Evolutionary conservation across 805 yeast genomes (phyloP), one percentile per base, ranked within the genome.

Genomic region (Ogataea zsoltii): DNA sequence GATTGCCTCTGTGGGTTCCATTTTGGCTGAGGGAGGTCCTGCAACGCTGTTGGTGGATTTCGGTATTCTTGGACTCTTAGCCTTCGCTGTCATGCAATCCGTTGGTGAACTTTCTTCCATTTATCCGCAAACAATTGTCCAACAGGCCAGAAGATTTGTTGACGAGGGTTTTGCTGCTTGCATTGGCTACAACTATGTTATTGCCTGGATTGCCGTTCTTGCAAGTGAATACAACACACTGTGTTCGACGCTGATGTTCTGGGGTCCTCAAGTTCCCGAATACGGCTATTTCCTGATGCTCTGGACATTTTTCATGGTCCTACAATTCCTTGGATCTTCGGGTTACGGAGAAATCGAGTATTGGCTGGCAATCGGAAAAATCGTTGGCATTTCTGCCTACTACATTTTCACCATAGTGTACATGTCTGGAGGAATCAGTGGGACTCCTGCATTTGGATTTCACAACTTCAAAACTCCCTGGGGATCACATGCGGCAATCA

Each of bases 341-440:
- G 72, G 72, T 33, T 79, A 77, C 64, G 84, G 83, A 19, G 83
- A 79, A 54, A 65, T 74, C 7, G 84, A 79, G 56, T 79, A 69
- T 53, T 69, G 78, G 71, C 59, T 79, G 18, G 82, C 82, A 0
- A 58, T 77, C 36, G 47, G 71, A 46, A 79, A 79, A 59, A 58
- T 78, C 10, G 56, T 67, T 9, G 50, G 50, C 2, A 36, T 46
- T 5, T 38, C 49, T 15, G 77, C 75, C 1, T 73, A 72, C 49
- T 72, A 72, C 54, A 55, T 74, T 13, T 74, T 74, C 49, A 58
- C 75, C 33, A 67, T 74, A 7, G 52, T 58, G 11, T 57, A 50
- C 42, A 56, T 57, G 52, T 44, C 50, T 34, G 79, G 79, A 23
- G 61, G 61, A 14, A 48, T 52, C 16, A 45, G 25, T 76, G 77